Conservation (phyloP, 257 asterid species). For the Catharanthus roseus region DNA sequence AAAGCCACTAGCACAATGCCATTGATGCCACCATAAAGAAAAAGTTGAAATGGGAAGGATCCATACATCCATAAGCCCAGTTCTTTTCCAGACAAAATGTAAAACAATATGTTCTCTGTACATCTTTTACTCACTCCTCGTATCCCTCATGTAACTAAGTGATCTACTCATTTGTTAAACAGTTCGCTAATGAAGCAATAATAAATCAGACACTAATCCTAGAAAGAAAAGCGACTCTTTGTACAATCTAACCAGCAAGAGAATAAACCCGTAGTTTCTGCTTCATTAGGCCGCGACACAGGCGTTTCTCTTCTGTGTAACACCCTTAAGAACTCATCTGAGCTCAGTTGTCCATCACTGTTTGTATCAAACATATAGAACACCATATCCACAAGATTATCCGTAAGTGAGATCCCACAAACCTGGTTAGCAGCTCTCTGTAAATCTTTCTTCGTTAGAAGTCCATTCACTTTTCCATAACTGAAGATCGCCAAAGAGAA, state of each 20-base stretch:
- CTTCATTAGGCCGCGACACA: slow-evolving; percentile 38
- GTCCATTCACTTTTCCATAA: slow-evolving; percentile 69
- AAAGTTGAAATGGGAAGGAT: not conserved
- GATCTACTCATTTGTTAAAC: not conserved
- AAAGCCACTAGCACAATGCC: not conserved
- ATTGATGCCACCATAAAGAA: not conserved
- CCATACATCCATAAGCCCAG: too few relatives aligned
- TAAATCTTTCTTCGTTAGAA: slow-evolving; percentile 62
- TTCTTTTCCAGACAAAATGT: not conserved
- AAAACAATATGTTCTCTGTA: not conserved
- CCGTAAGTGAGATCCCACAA: slow-evolving; percentile 64
- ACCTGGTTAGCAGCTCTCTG: slow-evolving; percentile 66
- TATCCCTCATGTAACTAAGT: not conserved
- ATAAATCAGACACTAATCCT: slow-evolving; percentile 7
- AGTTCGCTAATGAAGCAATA: not conserved
- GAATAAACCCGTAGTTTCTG: slow-evolving; percentile 43
- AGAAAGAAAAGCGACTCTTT: slow-evolving; percentile 33
- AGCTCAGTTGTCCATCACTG: slow-evolving; percentile 67
- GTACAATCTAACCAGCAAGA: slow-evolving; percentile 59
- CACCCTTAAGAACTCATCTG: slow-evolving; percentile 74
- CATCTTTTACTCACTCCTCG: not conserved
- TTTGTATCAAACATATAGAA: slow-evolving; percentile 66
- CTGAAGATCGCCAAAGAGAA: slow-evolving; percentile 78
- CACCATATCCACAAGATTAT: slow-evolving; percentile 62
- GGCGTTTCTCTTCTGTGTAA: slow-evolving; percentile 52